These are phyloP conservation scores for Fusarium aywerte DNA, from an alignment of 2,329 filamentous ascomycete species.

Conservation along the genomic window DNA sequence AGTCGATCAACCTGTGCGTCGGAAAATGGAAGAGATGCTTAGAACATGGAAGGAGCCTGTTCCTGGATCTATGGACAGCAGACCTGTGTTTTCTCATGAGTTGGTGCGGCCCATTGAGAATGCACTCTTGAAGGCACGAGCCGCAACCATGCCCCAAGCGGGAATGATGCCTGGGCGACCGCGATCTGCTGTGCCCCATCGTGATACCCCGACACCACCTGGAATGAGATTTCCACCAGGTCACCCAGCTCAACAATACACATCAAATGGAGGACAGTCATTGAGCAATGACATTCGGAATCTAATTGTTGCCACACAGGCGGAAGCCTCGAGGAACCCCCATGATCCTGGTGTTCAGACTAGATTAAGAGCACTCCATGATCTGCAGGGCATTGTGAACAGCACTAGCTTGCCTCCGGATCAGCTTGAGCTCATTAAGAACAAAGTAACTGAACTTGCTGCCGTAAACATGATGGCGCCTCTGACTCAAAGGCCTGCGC, in stretches of 20 bases:
- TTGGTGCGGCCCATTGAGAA: conserved; percentile 93
- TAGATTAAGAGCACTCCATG: conserved; percentile 84
- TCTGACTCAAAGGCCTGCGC: conserved; percentile 56
- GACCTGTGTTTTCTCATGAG: conserved; percentile 89
- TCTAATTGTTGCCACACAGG: conserved; percentile 77
- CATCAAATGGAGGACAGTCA: conserved; percentile 53
- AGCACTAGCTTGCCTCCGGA: conserved; percentile 81
- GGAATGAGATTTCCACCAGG: conserved; percentile 51
- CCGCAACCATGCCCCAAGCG: conserved; percentile 67
- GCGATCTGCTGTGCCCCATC: conserved; percentile 68
- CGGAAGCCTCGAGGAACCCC: conserved; percentile 79
- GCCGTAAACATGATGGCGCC: conserved; percentile 68
- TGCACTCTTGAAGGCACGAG: conserved; percentile 84
- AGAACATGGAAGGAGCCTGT: conserved; percentile 98
- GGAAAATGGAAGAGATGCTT: conserved; percentile 96
- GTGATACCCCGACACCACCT: conserved; percentile 80
- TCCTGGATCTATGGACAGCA: conserved; percentile 89
- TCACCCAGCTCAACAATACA: conserved; percentile 46
- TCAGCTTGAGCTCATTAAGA: conserved; percentile 84
- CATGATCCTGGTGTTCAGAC: conserved; percentile 80
- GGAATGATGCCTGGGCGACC: conserved; percentile 58
- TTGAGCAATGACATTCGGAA: conserved; percentile 86
- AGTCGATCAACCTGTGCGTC: conserved; percentile 83
- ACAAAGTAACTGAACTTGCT: conserved; percentile 82
- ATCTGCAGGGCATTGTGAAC: conserved; percentile 79